phyloP scores from a whole-genome alignment of 1,139 yeast genomes.

The Lodderomyces oxycetoniae region DNA sequence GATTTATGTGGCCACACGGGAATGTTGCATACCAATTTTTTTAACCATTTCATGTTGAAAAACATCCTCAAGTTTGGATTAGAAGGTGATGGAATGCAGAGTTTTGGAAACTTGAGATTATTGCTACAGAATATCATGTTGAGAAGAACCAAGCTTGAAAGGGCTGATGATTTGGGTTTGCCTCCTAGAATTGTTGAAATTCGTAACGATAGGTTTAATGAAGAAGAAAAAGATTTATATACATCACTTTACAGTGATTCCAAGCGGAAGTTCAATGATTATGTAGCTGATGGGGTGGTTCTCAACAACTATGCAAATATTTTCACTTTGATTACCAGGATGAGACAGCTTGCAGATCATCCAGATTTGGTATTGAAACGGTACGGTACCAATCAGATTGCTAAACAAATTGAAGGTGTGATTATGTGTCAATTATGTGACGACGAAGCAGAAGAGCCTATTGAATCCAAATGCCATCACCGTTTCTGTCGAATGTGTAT shows the following conservation, averaged over 20 bases:
- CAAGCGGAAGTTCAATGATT: slow-evolving; percentile 76
- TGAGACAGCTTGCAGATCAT: slow-evolving; percentile 97
- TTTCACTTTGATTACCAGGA: slow-evolving; percentile 89
- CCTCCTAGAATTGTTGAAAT: slow-evolving; percentile 94
- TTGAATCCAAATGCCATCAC: slow-evolving; percentile 90
- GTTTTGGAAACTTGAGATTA: slow-evolving; percentile 72
- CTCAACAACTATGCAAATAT: slow-evolving; percentile 93
- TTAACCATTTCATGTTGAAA: slow-evolving; percentile 90
- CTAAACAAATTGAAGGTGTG: slow-evolving; percentile 47
- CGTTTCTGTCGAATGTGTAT: slow-evolving; percentile 89
- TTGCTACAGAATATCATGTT: slow-evolving; percentile 78
- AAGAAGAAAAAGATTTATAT: slow-evolving; percentile 89
- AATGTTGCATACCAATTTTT: slow-evolving; percentile 91
- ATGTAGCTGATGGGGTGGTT: slow-evolving; percentile 93
- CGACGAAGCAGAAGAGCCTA: slow-evolving; percentile 97
- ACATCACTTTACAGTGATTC: slow-evolving; percentile 84
- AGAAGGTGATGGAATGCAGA: slow-evolving; percentile 71
- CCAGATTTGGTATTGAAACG: slow-evolving; percentile 89
- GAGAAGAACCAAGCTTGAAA: slow-evolving; percentile 87
- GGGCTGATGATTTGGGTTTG: slow-evolving; percentile 94
- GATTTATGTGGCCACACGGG: slow-evolving; percentile 85
- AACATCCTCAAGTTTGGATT: slow-evolving; percentile 84
- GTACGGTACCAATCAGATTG: slow-evolving; percentile 40
- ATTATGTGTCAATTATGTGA: slow-evolving; percentile 90
- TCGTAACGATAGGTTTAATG: slow-evolving; percentile 80